Base-by-base conservation (phyloP, 164 flowering plant species). In the Houttuynia cordata region DNA sequence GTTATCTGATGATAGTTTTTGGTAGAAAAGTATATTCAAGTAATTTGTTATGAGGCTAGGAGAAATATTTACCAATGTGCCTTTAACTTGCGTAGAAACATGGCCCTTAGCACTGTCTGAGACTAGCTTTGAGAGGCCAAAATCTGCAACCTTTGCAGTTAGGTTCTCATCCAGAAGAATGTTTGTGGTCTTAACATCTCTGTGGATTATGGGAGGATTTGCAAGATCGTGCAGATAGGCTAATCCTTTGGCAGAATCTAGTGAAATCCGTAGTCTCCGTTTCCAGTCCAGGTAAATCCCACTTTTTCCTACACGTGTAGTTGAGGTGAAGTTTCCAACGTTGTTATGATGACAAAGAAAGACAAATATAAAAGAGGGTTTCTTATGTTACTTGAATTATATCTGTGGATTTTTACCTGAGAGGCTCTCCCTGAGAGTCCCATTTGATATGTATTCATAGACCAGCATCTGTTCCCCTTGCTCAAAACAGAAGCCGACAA, bases 141-240 rank as follows among this genome's bases (percentile, higher is more conserved):
- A 86, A 78, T 86, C 92, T 54, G 87, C 81, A 64, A 86, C 92
- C 54, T 83, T 83, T 30, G 92, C 88, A 8, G 69, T 74, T 41
- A 86, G 67, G 62, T 68, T 78, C 69, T 79, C 88, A 69, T 86
- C 92, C 64, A 86, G 40, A 25, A 86, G 71, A 57, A 86, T 86
- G 71, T 86, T 86, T 57, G 88, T 75, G 41, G 92, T 75, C 70
- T 86, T 86, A 53, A 86, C 73, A 63, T 86, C 92, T 70, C 92
- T 73, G 74, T 86, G 92, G 66, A 86, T 83, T 58, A 86, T 86
- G 7, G 88, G 82, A 40, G 92, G 93, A 64, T 82, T 71, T 20
- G 88, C 88, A 39, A 80, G 84, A 68, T 86, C 93, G 51, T 86
- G 93, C 54, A 86, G 80, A 71, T 86, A 86, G n/a, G 89, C 70